Evolutionary conservation across 2,329 filamentous ascomycete species (phyloP).

Genomic region (Ilyonectria sp.): DNA sequence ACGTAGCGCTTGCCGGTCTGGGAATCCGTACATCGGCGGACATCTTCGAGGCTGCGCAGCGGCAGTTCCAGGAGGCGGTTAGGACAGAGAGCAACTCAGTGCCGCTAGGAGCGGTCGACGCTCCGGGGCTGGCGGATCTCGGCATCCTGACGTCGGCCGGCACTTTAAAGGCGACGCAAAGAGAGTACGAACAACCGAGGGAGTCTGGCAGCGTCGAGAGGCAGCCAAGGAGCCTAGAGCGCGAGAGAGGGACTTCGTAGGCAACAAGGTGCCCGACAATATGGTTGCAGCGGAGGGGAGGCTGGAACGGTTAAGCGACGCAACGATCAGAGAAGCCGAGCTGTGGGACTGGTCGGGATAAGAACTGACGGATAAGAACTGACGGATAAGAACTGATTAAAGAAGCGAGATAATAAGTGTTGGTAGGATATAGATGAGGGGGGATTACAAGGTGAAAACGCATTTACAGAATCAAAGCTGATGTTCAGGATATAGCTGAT

Average conservation of each 20-base stretch:
- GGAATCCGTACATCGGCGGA: too few relatives aligned
- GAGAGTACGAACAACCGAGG: too few relatives aligned
- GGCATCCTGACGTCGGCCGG: too few relatives aligned
- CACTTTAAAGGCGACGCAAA: too few relatives aligned
- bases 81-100: too few relatives aligned
- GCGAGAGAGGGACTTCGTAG: background rate
- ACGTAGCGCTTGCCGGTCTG: too few relatives aligned
- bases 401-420: slow-evolving; percentile 20
- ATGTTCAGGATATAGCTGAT: slow-evolving; percentile 14
- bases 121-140: too few relatives aligned
- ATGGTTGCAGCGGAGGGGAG: slow-evolving; percentile 13
- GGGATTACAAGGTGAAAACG: slow-evolving; percentile 12
- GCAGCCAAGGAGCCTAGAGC: too few relatives aligned
- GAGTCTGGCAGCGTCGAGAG: too few relatives aligned
- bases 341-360: slow-evolving; percentile 16
- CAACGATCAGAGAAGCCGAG: slow-evolving; percentile 19
- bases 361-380: background rate
- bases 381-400: background rate
- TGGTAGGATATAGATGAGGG: slow-evolving; percentile 16
- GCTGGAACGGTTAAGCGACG: slow-evolving; percentile 16
- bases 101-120: too few relatives aligned
- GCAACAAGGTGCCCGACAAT: background rate
- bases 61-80: too few relatives aligned
- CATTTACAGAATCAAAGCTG: slow-evolving; percentile 9
- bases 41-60: too few relatives aligned